These are phyloP conservation scores for Fusarium agapanthi DNA, from an alignment of 2,329 filamentous ascomycete genomes.

Conservation along the genomic window DNA sequence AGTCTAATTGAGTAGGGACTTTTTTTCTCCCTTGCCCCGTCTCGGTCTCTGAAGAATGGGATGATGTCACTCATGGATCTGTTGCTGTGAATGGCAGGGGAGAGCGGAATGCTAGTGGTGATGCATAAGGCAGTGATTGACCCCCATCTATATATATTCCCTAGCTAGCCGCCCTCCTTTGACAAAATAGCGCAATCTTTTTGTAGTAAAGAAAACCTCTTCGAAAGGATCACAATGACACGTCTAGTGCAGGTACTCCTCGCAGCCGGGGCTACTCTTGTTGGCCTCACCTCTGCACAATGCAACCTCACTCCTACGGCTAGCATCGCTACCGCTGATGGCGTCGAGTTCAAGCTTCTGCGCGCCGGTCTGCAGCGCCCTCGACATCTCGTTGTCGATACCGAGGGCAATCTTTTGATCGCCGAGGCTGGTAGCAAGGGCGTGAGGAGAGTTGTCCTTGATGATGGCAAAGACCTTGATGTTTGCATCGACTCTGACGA, in stretches of 20 bases:
- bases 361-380: not conserved
- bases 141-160: not conserved
- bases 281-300: not conserved
- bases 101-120: not conserved
- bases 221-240: not conserved
- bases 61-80: not conserved
- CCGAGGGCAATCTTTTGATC: constrained; percentile 1
- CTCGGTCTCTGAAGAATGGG: not conserved
- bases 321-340: constrained; percentile 1
- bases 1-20: not conserved
- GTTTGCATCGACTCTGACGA: constrained; percentile 10
- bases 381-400: constrained; percentile 2
- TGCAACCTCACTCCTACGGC: not conserved
- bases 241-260: not conserved
- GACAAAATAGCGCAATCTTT: too few relatives aligned
- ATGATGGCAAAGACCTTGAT: constrained; percentile 1
- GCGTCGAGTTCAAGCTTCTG: not conserved
- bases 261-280: not conserved
- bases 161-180: too few relatives aligned
- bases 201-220: too few relatives aligned
- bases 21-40: rapidly evolving
- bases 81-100: not conserved
- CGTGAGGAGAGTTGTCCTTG: constrained; percentile 2
- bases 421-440: not conserved
- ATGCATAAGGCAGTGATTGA: constrained; percentile 1